Evolutionary conservation across 768 basidiomycete genomes (phyloP), one percentile per base, ranked within the genome.

Genomic region (Lactifluus echinatus): DNA sequence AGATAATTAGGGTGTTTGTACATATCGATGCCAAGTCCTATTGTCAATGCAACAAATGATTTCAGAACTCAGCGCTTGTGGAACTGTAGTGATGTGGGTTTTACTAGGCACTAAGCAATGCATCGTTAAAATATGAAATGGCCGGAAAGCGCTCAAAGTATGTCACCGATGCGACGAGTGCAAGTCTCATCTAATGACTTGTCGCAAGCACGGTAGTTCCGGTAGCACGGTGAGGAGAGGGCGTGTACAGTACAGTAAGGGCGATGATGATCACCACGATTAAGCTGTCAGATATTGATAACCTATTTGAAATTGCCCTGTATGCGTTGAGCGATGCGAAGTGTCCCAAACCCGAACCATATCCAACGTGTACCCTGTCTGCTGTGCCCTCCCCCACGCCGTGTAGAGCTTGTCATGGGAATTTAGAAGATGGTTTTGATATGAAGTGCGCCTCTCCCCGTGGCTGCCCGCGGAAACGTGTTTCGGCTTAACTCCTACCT

Each of bases 281-380:
- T 31, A 31, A 47, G 19, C 6, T 6, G 43, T 8, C 51, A 21
- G 37, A 31, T 29, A 6, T 19, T 40, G 39, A 8, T 15, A 8
- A 23, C 8, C 23, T 49, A 59, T 59, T 59, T 59, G 53, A 59
- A 59, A 59, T 59, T 26, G 34, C 40, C 46, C 37, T 39, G 40
- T 34, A 44, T n/a, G n/a, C 48, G 40, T n/a, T n/a, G n/a, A n/a
- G n/a, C n/a, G n/a, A n/a, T n/a, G n/a, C n/a, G n/a, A n/a, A n/a
- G n/a, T n/a, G n/a, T n/a, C n/a, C n/a, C n/a, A n/a, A n/a, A 28
- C 43, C 28, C 50, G 11, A 44, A 23, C 39, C 37, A 40, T 33
- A 40, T 29, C 46, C 26, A 34, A 33, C 15, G 43, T 39, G 24
- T 45, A 23, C 28, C 49, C 50, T 39, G 49, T 48, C 50, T 51